These are phyloP conservation scores for Euptelea pleiosperma DNA, from an alignment of 164 flowering plant species.

Conservation along the genomic window DNA sequence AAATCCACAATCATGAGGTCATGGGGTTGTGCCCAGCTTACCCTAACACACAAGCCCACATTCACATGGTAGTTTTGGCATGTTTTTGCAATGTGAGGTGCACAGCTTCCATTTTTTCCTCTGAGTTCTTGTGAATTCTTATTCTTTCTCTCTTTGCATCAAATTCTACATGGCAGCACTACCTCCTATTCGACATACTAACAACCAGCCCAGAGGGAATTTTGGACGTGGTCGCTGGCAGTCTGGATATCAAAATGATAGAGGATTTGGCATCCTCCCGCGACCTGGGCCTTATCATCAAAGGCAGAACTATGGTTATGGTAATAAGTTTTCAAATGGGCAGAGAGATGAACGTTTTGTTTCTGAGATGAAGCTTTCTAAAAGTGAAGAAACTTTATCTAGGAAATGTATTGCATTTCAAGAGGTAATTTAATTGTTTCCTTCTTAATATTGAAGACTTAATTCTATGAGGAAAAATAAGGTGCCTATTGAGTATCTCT, in stretches of 20 bases:
- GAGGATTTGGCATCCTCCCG: slow-evolving; percentile 88
- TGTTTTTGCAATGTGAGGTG: too few species aligned
- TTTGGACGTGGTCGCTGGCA: slow-evolving; percentile 85
- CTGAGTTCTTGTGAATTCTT: not conserved
- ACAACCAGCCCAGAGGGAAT: slow-evolving; percentile 50
- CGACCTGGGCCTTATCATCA: slow-evolving; percentile 77
- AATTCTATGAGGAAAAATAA: not conserved
- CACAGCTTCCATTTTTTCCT: not conserved
- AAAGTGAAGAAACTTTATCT: slow-evolving; percentile 92
- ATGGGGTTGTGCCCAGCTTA: not conserved
- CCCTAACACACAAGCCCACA: too few species aligned
- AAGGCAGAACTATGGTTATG: slow-evolving; percentile 58
- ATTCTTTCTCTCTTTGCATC: slow-evolving; percentile 2
- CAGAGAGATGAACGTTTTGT: slow-evolving; percentile 83
- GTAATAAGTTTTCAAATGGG: slow-evolving; percentile 43
- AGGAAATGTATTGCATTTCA: slow-evolving; percentile 73
- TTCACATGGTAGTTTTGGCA: too few species aligned
- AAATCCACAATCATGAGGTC: not conserved
- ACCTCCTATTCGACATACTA: slow-evolving; percentile 53
- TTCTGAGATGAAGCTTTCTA: slow-evolving; percentile 80
- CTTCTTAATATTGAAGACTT: not conserved
- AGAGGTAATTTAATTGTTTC: slow-evolving; percentile 45
- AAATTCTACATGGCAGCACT: slow-evolving; percentile 41
- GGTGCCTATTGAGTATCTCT: too few species aligned
- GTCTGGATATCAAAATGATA: slow-evolving; percentile 47